Conservation (phyloP, 2,329 filamentous ascomycete species). For the Ambrosiella beaveri region DNA sequence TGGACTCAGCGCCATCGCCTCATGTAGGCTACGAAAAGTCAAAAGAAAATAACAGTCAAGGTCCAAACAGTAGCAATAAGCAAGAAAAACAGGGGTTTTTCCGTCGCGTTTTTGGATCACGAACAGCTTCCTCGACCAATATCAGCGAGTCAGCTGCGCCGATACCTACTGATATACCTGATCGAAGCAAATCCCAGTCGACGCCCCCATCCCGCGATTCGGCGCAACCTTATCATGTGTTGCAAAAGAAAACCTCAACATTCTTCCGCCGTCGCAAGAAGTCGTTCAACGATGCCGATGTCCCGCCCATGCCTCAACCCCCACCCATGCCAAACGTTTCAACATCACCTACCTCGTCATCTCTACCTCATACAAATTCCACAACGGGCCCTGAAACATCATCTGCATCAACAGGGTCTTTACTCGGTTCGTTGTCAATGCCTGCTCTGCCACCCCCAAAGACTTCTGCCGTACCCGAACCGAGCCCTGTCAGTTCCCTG, state of each 20-base stretch:
- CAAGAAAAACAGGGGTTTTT: conserved; percentile 80
- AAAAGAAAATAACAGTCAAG: conserved; percentile 32
- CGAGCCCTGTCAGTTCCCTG: conserved; percentile 61
- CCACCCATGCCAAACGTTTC: conserved; percentile 20
- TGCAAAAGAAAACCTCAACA: conserved; percentile 83
- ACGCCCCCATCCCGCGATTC: conserved; percentile 34
- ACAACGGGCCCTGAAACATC: neutral
- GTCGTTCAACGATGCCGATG: conserved; percentile 52
- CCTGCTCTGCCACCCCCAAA: conserved; percentile 22
- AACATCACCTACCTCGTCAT: conserved; percentile 1
- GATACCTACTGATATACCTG: conserved; percentile 19
- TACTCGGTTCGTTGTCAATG: conserved; percentile 13
- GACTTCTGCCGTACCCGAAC: conserved; percentile 22
- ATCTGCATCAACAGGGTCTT: neutral
- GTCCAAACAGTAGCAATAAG: conserved; percentile 26
- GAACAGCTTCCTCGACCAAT: conserved; percentile 30
- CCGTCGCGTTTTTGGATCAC: conserved; percentile 69
- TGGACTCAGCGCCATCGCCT: conserved; percentile 39
- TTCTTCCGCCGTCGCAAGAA: conserved; percentile 93
- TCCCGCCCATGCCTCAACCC: conserved; percentile 39
- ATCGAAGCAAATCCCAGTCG: conserved; percentile 18
- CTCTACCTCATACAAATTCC: neutral
- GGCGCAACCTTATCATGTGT: conserved; percentile 26
- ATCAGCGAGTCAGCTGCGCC: conserved; percentile 13
- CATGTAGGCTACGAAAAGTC: conserved; percentile 42